A percentile compares a stretch with the other conserved stretches of the same genome.
phyloP scores from a whole-genome alignment of 140 eudicot genomes.

The Bidens hawaiensis region DNA sequence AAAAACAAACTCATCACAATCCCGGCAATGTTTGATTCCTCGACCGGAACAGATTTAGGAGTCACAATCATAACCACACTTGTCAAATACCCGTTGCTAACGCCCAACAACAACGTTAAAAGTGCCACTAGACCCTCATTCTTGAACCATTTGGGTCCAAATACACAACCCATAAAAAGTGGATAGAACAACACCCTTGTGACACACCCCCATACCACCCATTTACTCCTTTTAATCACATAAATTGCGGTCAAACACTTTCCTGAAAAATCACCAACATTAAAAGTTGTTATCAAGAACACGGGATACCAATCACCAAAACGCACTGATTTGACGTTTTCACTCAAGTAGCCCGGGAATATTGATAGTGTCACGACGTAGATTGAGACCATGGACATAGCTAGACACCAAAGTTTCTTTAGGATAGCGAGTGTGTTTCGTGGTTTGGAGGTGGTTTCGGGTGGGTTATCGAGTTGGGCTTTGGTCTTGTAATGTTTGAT shows the following conservation, averaged over 20 bases:
- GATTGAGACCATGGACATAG: constrained; percentile 9
- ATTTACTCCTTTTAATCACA: constrained; percentile 19
- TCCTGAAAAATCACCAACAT: constrained; percentile 26
- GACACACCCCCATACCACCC: constrained; percentile 26
- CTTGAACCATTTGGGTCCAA: constrained; percentile 33
- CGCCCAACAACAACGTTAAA: constrained; percentile 30
- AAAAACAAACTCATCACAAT: constrained; percentile 29
- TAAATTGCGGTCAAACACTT: constrained; percentile 28
- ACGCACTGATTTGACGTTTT: constrained; percentile 18
- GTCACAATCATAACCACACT: constrained; percentile 60
- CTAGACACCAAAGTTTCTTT: constrained; percentile 24
- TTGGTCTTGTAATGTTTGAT: constrained; percentile 13
- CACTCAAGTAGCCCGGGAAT: constrained; percentile 37
- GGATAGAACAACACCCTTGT: constrained; percentile 29
- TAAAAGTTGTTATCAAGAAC: constrained; percentile 28
- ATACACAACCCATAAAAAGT: constrained; percentile 32
- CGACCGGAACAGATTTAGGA: constrained; percentile 15
- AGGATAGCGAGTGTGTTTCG: constrained; percentile 11
- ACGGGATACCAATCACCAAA: constrained; percentile 38
- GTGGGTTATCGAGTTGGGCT: constrained; percentile 1
- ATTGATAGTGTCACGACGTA: constrained; percentile 35
- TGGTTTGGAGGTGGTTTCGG: background rate
- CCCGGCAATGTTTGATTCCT: constrained; percentile 33
- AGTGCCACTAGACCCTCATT: constrained; percentile 22
- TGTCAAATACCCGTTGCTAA: constrained; percentile 52